Conservation (phyloP, 169 alveolate species). For the Neospora caninum region DNA sequence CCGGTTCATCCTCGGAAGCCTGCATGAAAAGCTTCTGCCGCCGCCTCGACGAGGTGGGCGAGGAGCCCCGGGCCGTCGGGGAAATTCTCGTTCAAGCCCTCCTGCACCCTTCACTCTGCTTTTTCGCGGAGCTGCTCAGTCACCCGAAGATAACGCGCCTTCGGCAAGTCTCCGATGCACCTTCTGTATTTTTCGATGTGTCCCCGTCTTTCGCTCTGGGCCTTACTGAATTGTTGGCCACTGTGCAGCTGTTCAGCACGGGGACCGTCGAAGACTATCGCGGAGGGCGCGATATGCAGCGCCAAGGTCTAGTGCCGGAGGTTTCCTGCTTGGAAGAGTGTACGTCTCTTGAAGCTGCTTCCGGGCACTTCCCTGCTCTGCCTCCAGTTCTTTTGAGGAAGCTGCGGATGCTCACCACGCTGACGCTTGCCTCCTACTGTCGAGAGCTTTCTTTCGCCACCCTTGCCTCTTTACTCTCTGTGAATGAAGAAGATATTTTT, state of each 20-base stretch:
- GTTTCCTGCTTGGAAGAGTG: no score
- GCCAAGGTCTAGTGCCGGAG: background rate
- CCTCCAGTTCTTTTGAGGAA: background rate
- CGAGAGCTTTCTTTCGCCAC: background rate
- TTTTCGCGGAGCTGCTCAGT: background rate
- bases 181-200: background rate
- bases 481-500: background rate
- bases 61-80: background rate
- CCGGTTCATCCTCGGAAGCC: background rate
- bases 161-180: background rate
- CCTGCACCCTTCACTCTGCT: background rate
- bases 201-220: background rate
- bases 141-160: background rate
- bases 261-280: conserved; percentile 8
- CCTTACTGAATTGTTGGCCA: background rate
- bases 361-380: background rate
- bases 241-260: background rate
- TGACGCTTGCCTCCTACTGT: background rate
- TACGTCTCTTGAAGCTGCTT: background rate
- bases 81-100: background rate
- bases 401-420: conserved; percentile 4
- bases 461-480: background rate
- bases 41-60: background rate
- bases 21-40: background rate
- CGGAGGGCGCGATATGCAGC: background rate